Percentiles rank a stretch among this genome's conserved stretches.
Conservation (phyloP, 176 grass and related monocot genomes). For the Oryza coarctata region DNA sequence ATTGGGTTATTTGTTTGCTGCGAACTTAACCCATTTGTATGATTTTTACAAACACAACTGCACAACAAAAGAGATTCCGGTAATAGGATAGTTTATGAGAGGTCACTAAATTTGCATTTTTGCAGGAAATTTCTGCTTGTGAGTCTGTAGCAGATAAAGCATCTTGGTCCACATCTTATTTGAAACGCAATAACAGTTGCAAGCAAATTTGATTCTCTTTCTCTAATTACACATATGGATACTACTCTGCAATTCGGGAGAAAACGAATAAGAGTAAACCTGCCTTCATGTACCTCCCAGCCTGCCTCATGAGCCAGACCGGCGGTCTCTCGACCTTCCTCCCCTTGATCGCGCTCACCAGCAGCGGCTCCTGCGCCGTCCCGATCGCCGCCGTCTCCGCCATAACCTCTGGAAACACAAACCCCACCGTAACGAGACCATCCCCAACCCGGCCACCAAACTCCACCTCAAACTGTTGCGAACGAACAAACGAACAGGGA, state of each 20-base stretch:
- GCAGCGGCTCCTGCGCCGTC: conserved; percentile 72
- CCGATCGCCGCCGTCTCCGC: conserved; percentile 39
- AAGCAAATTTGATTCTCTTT: neutral
- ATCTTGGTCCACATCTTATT: neutral
- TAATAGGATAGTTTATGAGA: neutral
- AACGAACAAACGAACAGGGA: neutral
- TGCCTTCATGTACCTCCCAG: conserved; percentile 99
- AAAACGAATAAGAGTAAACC: conserved; percentile 32
- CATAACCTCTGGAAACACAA: conserved; percentile 59
- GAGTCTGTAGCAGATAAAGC: neutral
- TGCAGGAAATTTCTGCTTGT: neutral
- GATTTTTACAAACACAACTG: neutral
- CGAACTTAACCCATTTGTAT: neutral
- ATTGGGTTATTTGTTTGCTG: neutral
- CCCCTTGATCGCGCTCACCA: conserved; percentile 80
- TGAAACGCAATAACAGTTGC: neutral
- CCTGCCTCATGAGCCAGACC: conserved; percentile 99
- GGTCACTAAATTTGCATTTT: neutral
- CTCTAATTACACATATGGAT: neutral
- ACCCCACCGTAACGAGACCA: neutral
- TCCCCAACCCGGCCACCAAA: neutral
- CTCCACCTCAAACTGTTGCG: neutral
- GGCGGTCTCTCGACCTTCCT: conserved; percentile 86
- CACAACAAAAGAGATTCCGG: neutral
- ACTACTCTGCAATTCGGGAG: neutral